Conservation (phyloP, 2,329 filamentous ascomycete genomes). For the Pezicula carpinea region DNA sequence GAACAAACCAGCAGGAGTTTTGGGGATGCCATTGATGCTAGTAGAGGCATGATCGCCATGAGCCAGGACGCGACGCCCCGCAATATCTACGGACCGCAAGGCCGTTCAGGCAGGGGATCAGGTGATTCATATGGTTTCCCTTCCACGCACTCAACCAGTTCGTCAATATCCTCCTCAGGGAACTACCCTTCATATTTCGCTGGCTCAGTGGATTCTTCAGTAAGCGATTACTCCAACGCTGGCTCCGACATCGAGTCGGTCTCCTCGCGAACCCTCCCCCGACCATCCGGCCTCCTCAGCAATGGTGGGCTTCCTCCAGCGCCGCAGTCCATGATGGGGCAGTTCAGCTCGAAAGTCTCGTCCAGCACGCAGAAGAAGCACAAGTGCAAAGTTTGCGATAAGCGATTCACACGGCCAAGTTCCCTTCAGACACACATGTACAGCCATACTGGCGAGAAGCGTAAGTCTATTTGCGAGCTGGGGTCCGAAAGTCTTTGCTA, state of each 20-base stretch:
- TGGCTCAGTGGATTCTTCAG: constrained; percentile 76
- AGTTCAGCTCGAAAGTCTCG: constrained; percentile 95
- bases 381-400: constrained; percentile 98
- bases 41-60: constrained; percentile 91
- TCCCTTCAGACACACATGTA: constrained; percentile 98
- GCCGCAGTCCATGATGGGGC: constrained; percentile 96
- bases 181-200: constrained; percentile 82
- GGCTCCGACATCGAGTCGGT: constrained; percentile 82
- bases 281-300: constrained; percentile 65
- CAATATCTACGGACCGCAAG: constrained; percentile 74
- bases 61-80: constrained; percentile 92
- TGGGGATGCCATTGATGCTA: constrained; percentile 86
- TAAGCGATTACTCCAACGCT: constrained; percentile 89
- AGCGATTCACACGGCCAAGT: constrained; percentile 91
- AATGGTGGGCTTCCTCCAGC: constrained; percentile 65
- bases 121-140: constrained; percentile 90
- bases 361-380: constrained; percentile 98
- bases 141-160: constrained; percentile 75
- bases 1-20: constrained; percentile 63
- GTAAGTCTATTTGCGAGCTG: constrained; percentile 50
- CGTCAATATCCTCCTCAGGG: constrained; percentile 81
- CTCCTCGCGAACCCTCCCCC: constrained; percentile 75
- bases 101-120: constrained; percentile 60
- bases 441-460: constrained; percentile 96
- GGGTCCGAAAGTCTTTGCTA: constrained; percentile 6